Base-by-base conservation (phyloP, 257 asterid species). In the Fraxinus excelsior region DNA sequence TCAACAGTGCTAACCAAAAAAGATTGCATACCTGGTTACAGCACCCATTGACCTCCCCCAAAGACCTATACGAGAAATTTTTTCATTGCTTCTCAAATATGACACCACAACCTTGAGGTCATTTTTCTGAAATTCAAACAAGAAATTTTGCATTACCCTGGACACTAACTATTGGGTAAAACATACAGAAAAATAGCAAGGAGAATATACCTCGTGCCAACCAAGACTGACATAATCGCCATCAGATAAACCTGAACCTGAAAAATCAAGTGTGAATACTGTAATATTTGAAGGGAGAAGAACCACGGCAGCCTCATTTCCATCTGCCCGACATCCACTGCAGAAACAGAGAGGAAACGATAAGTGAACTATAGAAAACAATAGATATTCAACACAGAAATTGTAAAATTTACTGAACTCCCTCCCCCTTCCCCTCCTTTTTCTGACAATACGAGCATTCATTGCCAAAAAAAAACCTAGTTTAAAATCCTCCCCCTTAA, bases 31-130 rank as follows among this genome's bases (percentile, higher is more conserved):
- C 98, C 98, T 87, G 32, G 98, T 94, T 46, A 92, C 99, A 34
- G 99, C 99, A 77, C 99, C 99, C 99, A 95, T 95, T 34, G 99
- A 95, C 83, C 99, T 87, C 71, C 99, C 99, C 99, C 98, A 95
- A 73, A 95, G 98, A 80, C 96, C 99, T 76, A 95, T 88, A 46
- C 96, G 90, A 60, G 99, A 95, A 65, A 93, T 80, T 72, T 84
- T 89, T 78, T 80, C 81, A 51, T 89, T 91, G 90, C 89, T 84
- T 84, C 98, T 86, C 84, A 95, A 87, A 87, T 93, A 80, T 56
- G 99, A 89, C 18, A 95, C 87, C 79, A 95, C 98, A 76, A 90
- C 91, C 86, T 93, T 93, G 78, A 95, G 96, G 85, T 95, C 98
- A 87, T 88, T 84, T 92, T 91, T 94, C 98, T 93, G 93, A 58